Evolutionary conservation across 345 rosid genomes (phyloP).

Genomic region (Eucalyptus tenuipes): DNA sequence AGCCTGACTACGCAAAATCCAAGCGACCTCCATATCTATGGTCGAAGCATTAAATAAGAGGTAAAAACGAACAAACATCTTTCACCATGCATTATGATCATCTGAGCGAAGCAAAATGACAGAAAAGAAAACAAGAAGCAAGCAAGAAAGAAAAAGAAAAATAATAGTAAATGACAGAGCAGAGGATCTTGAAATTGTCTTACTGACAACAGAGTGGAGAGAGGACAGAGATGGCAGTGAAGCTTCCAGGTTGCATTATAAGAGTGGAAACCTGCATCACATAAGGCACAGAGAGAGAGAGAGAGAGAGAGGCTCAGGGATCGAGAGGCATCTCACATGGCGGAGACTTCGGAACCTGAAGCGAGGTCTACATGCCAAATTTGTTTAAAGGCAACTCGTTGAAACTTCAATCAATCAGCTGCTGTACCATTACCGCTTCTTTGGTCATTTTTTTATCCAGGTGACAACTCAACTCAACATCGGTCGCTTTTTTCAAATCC

Average conservation of each 20-base stretch:
- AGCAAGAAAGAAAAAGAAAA: not conserved
- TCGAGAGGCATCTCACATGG: constrained; percentile 56
- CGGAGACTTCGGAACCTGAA: constrained; percentile 1
- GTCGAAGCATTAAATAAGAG: not conserved
- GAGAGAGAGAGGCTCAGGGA: constrained; percentile 19
- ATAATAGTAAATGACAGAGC: not conserved
- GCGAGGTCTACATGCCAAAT: constrained; percentile 6
- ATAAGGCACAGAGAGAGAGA: not conserved
- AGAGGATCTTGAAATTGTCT: not conserved
- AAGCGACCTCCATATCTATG: not conserved
- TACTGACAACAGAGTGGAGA: not conserved
- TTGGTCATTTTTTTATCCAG: not conserved
- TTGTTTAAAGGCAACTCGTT: constrained; percentile 7
- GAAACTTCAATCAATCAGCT: not conserved
- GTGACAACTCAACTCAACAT: no score
- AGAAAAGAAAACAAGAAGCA: not conserved
- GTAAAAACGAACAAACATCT: not conserved
- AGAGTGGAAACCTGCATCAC: not conserved
- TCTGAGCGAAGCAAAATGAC: not conserved
- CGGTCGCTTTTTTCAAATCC: no score
- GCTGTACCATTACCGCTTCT: not conserved
- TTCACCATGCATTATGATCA: not conserved
- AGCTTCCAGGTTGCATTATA: not conserved
- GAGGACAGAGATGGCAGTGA: not conserved
- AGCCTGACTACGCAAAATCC: not conserved